A percentile compares a stretch with the other conserved stretches of the same genome.
These are phyloP conservation scores for Parmelia sp. DNA, from an alignment of 495 filamentous ascomycete species.

Conservation along the genomic window DNA sequence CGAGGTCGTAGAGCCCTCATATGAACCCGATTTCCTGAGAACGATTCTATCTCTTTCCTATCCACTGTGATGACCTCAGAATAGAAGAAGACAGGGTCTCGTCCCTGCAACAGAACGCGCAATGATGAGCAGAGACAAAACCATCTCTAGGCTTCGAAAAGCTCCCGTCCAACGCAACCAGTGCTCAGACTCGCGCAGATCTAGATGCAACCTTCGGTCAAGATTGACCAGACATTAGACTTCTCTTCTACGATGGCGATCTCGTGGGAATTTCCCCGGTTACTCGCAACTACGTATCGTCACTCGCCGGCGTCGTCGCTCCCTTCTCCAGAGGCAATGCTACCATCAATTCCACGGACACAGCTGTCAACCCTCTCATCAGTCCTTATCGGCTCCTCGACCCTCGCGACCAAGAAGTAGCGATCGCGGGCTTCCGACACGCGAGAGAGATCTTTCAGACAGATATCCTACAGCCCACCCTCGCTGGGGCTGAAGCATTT, in stretches of 20 bases:
- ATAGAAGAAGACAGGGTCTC: no score
- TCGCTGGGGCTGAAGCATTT: conserved; percentile 31
- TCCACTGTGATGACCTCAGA: no score
- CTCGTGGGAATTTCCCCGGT: conserved; percentile 27
- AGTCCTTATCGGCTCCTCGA: conserved; percentile 47
- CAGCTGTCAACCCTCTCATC: conserved; percentile 44
- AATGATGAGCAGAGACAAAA: no score
- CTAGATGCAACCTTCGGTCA: conserved; percentile 13
- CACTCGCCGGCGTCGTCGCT: conserved; percentile 39
- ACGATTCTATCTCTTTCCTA: no score
- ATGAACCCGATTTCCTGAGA: no score
- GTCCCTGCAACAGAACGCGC: no score
- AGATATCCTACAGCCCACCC: conserved; percentile 22
- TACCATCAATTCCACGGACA: conserved; percentile 42
- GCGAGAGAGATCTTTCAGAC: conserved; percentile 22
- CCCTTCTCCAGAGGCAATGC: conserved; percentile 51
- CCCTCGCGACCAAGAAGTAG: conserved; percentile 16
- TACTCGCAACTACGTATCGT: conserved; percentile 40
- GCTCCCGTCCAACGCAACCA: conserved; percentile 2
- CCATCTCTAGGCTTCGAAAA: conserved; percentile 29
- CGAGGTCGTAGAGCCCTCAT: no score
- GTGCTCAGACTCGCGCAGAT: neutral
- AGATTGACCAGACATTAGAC: conserved; percentile 46
- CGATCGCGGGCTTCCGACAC: conserved; percentile 16
- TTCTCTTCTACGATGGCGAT: conserved; percentile 25